These are phyloP conservation scores for Zizania palustris DNA, from an alignment of 202 grass and related monocot genomes.

Conservation along the genomic window DNA sequence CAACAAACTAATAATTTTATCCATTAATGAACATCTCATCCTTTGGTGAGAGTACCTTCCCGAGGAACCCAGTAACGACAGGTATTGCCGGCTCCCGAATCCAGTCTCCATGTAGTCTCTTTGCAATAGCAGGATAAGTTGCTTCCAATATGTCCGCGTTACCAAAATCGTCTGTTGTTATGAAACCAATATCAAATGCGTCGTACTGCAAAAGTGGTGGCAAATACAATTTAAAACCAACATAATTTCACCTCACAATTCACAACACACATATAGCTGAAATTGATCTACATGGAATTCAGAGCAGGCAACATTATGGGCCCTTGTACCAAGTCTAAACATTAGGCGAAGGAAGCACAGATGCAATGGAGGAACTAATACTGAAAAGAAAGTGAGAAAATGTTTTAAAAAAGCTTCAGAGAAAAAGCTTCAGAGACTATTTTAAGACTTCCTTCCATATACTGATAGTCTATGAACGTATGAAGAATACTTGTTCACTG, in stretches of 20 bases:
- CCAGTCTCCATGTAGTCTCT: conserved; percentile 86
- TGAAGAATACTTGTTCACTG: conserved; percentile 29
- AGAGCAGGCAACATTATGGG: conserved; percentile 20
- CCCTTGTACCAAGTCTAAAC: not conserved
- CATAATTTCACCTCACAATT: not conserved
- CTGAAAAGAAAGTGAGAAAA: conserved; percentile 20
- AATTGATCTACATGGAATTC: not conserved
- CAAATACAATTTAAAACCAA: conserved; percentile 26
- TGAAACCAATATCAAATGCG: conserved; percentile 89
- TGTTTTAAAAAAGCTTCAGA: not conserved
- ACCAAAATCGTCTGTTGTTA: conserved; percentile 90
- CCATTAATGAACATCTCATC: conserved; percentile 22
- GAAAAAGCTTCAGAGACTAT: not conserved
- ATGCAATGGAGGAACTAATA: conserved; percentile 20
- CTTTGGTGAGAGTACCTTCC: conserved; percentile 59
- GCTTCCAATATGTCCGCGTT: conserved; percentile 93
- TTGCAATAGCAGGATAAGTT: conserved; percentile 91
- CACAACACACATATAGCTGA: conserved; percentile 6
- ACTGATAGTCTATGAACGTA: not conserved
- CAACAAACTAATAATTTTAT: conserved; percentile 31
- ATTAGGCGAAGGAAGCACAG: conserved; percentile 15
- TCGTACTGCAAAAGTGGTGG: conserved; percentile 66
- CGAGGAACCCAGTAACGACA: conserved; percentile 92
- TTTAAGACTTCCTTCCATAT: not conserved
- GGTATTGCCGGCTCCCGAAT: conserved; percentile 77